A percentile compares a stretch with the other conserved stretches of the same genome.
Evolutionary conservation across 208 protist genomes (phyloP).

Genomic region (Angomonas ambiguus): DNA sequence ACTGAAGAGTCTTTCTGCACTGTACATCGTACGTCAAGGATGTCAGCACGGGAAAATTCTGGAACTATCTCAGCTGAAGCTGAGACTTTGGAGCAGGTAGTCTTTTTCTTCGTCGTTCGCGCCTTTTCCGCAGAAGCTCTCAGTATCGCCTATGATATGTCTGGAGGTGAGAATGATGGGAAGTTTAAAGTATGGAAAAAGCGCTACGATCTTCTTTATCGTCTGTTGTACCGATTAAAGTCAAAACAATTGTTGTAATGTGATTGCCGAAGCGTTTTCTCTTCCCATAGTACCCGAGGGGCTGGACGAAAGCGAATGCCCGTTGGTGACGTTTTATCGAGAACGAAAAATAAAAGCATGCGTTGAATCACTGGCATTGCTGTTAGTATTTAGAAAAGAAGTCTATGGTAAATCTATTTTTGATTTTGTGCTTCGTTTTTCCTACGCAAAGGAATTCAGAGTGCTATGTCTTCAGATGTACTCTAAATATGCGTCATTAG

Average conservation of each 20-base stretch:
- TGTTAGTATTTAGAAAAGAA: not conserved
- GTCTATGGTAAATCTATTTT: not conserved
- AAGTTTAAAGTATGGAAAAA: not conserved
- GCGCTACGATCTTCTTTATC: not conserved
- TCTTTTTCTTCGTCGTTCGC: not conserved
- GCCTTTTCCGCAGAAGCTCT: not conserved
- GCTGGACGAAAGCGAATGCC: not conserved
- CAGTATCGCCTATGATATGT: not conserved
- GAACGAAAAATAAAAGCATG: not conserved
- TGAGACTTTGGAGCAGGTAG: not conserved
- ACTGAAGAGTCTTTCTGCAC: not conserved
- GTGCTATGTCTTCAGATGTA: not conserved
- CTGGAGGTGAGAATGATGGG: not conserved
- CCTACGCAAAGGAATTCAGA: not conserved
- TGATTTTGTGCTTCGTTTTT: not conserved
- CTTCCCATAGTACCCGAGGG: not conserved
- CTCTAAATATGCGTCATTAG: not conserved
- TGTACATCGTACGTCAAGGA: not conserved
- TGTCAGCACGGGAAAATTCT: not conserved
- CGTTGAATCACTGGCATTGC: not conserved
- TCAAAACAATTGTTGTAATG: not conserved
- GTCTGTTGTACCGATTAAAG: not conserved
- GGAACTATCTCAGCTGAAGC: not conserved
- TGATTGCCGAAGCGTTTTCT: not conserved
- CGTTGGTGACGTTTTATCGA: not conserved